phyloP scores from a whole-genome alignment of 2,329 filamentous ascomycete genomes.

The Aspergillus costaricaensis region DNA sequence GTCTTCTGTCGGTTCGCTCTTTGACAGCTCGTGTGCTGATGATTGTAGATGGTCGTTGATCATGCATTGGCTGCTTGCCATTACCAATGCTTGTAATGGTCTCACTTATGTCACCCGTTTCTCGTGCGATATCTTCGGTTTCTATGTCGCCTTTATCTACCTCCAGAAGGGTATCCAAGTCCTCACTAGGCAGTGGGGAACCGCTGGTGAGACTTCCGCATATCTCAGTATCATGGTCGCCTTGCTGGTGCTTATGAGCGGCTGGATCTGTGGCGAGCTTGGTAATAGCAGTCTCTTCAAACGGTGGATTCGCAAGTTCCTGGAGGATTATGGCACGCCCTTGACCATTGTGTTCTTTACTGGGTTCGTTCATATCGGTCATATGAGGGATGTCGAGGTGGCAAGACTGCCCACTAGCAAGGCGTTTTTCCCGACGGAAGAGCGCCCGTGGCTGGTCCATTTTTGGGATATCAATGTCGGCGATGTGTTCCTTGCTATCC shows the following conservation, averaged over 20 bases:
- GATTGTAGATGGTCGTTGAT: constrained; percentile 71
- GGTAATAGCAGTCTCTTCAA: constrained; percentile 72
- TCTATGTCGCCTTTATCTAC: constrained; percentile 91
- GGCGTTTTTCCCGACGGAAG: constrained; percentile 75
- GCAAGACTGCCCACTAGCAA: constrained; percentile 73
- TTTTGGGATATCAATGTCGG: constrained; percentile 76
- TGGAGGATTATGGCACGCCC: constrained; percentile 87
- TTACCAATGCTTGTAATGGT: constrained; percentile 84
- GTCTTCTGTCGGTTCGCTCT: constrained; percentile 23
- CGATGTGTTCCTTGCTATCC: constrained; percentile 81
- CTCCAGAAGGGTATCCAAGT: constrained; percentile 89
- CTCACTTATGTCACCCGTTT: constrained; percentile 89
- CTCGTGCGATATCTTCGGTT: constrained; percentile 90
- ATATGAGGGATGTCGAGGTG: constrained; percentile 71
- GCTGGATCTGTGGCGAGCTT: constrained; percentile 71
- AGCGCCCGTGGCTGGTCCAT: constrained; percentile 73
- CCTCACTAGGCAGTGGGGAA: constrained; percentile 70
- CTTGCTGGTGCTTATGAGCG: constrained; percentile 74
- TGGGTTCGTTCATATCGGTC: constrained; percentile 82
- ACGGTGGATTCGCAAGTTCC: constrained; percentile 74
- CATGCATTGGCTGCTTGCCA: constrained; percentile 80
- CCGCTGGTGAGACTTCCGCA: constrained; percentile 59
- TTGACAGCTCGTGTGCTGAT: not conserved
- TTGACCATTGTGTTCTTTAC: constrained; percentile 85
- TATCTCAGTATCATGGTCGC: constrained; percentile 79